These are phyloP conservation scores for Sporothrix phasma DNA, from an alignment of 2,329 filamentous ascomycete species.

Conservation along the genomic window DNA sequence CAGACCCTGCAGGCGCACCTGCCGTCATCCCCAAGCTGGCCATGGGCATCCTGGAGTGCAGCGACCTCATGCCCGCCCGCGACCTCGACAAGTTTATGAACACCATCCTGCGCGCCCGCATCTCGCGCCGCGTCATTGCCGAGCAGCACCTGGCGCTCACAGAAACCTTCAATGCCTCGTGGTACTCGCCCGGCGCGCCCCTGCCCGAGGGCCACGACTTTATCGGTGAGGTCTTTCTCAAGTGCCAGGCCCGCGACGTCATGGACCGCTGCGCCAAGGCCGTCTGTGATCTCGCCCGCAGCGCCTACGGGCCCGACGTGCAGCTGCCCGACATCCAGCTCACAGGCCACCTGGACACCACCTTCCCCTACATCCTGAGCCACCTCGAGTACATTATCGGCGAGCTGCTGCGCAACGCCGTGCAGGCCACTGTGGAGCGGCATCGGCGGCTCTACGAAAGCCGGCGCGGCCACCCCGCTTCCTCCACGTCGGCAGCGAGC, in stretches of 20 bases:
- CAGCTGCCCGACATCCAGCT: conserved; percentile 72
- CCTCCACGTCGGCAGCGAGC: too few species aligned
- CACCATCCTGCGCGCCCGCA: conserved; percentile 79
- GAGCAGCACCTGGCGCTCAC: conserved; percentile 94
- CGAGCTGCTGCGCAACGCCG: conserved; percentile 86
- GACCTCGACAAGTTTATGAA: conserved; percentile 94
- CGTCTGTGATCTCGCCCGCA: conserved; percentile 61
- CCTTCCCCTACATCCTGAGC: conserved; percentile 90
- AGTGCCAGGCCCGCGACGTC: conserved; percentile 83
- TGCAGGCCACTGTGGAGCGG: conserved; percentile 81
- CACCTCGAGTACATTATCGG: conserved; percentile 97
- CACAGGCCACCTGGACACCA: conserved; percentile 76
- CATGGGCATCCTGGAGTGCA: conserved; percentile 88
- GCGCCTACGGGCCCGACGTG: conserved; percentile 62
- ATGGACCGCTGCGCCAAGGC: conserved; percentile 72
- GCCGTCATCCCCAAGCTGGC: conserved; percentile 85
- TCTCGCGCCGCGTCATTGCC: conserved; percentile 90
- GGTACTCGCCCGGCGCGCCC: conserved; percentile 75
- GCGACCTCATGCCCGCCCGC: conserved; percentile 66
- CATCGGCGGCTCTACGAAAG: conserved; percentile 30
- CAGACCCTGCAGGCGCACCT: conserved; percentile 78
- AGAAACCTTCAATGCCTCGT: conserved; percentile 83
- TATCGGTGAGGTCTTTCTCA: conserved; percentile 90
- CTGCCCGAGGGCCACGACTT: conserved; percentile 62
- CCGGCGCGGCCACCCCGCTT: background rate